Evolutionary conservation across 306 rosid genomes (phyloP).

Genomic region (Cucurbita moschata): DNA sequence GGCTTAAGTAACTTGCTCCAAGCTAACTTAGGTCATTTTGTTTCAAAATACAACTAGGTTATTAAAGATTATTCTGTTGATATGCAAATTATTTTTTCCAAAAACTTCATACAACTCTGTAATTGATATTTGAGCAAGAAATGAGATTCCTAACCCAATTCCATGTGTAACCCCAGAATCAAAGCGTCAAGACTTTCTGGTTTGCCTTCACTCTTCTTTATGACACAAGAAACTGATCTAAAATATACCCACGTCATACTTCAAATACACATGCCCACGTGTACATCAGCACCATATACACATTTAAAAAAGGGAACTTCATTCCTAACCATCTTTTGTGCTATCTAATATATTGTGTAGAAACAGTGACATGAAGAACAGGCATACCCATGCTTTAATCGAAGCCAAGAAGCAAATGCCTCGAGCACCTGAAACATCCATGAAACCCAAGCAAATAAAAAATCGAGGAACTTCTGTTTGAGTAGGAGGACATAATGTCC

Average conservation of each 20-base stretch:
- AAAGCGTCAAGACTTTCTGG: not conserved
- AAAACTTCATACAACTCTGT: not conserved
- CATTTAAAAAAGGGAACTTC: not conserved
- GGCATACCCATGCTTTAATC: constrained; percentile 87
- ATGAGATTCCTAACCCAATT: not conserved
- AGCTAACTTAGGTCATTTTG: not conserved
- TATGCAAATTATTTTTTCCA: not conserved
- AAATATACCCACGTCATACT: not conserved
- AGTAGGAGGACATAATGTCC: not conserved
- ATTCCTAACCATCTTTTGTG: not conserved
- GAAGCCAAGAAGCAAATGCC: constrained; percentile 99
- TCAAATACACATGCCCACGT: not conserved
- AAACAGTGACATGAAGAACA: constrained; percentile 8
- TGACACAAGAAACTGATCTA: not conserved
- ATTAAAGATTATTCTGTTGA: not conserved
- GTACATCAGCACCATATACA: not conserved
- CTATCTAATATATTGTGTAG: not conserved
- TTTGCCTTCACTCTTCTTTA: not conserved
- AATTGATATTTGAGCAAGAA: not conserved
- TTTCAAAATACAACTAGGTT: not conserved
- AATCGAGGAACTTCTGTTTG: constrained; percentile 1
- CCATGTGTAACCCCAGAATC: not conserved
- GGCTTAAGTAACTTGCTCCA: not conserved
- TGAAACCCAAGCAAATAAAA: constrained; percentile 14
- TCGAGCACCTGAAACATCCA: constrained; percentile 73